Base-by-base conservation (phyloP, 1,284 basidiomycete genomes). In the Ceratobasidium theobromae region DNA sequence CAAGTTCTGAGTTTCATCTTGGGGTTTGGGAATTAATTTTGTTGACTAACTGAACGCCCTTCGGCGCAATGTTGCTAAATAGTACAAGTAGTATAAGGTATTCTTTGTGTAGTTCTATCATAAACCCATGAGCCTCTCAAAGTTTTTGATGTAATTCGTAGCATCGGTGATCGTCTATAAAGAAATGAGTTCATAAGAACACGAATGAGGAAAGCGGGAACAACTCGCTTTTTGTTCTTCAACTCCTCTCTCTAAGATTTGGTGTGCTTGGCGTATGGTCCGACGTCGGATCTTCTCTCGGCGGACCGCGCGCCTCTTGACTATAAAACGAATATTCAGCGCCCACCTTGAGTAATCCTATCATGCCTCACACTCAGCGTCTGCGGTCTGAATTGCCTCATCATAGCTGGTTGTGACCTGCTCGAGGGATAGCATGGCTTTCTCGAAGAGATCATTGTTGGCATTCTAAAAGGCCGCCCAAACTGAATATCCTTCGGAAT, bases 231-330 rank as follows among this genome's bases (percentile, higher is more conserved):
- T 62, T 40, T 52, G 46, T n/a, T 62, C 58, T 21, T 62, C 58
- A 4, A 51, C 35, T 9, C 48, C 58, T 41, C 21, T 30, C 25
- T 27, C 58, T 8, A 51, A 25, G 11, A 62, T 62, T 1, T 43
- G 32, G 16, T 62, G 46, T 6, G 30, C 58, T 4, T 52, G 58
- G 18, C 30, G 33, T 12, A 62, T 35, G 1, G 58, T 52, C 14
- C 41, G 58, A 23, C 58, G 58, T 21, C 58, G 58, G 48, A 62
- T 40, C 32, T 62, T 62, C 12, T 62, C 58, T 12, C 58, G 58
- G 23, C 48, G 46, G 9, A 32, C 27, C 1, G 58, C 33, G 21
- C 58, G 58, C 23, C n/a, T 52, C 25, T 62, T 32, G 16, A 62
- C 58, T 62, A 27, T 16, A 23, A 14, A 32, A 30, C 12, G 3